phyloP scores from a whole-genome alignment of 2,329 filamentous ascomycete genomes.

The Clarireedia hainanense region DNA sequence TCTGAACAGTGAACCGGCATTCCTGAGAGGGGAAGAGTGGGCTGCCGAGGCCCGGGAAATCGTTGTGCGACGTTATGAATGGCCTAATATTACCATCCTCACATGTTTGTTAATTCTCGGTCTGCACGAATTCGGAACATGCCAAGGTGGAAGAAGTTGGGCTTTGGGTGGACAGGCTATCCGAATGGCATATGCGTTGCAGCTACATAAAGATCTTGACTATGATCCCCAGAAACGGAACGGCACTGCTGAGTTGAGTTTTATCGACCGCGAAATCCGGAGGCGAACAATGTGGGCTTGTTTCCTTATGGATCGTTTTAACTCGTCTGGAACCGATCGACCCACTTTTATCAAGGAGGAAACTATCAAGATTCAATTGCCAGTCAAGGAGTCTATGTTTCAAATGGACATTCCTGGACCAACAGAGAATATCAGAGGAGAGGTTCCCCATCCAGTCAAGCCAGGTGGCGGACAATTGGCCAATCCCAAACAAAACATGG shows the following conservation, averaged over 20 bases:
- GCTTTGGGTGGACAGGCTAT: constrained; percentile 91
- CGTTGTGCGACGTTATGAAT: constrained; percentile 79
- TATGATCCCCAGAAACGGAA: constrained; percentile 65
- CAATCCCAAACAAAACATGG: constrained; percentile 78
- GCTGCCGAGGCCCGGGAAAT: constrained; percentile 81
- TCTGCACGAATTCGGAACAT: constrained; percentile 93
- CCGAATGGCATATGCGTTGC: constrained; percentile 92
- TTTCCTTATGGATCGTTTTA: constrained; percentile 95
- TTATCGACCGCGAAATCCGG: constrained; percentile 88
- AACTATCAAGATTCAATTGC: constrained; percentile 79
- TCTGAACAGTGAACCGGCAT: constrained; percentile 63
- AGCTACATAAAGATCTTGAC: constrained; percentile 86
- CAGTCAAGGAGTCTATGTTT: constrained; percentile 84
- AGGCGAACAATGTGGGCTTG: constrained; percentile 97
- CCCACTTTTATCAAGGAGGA: constrained; percentile 89
- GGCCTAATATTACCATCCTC: constrained; percentile 91
- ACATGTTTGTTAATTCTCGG: constrained; percentile 84
- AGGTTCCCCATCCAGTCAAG: constrained; percentile 53
- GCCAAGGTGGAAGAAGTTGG: constrained; percentile 93
- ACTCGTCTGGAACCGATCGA: constrained; percentile 87
- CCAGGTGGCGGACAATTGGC: constrained; percentile 56
- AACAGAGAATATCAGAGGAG: constrained; percentile 75
- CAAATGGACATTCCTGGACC: constrained; percentile 83
- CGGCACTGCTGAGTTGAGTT: constrained; percentile 60
- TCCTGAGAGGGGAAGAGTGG: constrained; percentile 86